These are phyloP conservation scores for Triticum timopheevii DNA, from an alignment of 176 grass and related monocot genomes.

Conservation along the genomic window DNA sequence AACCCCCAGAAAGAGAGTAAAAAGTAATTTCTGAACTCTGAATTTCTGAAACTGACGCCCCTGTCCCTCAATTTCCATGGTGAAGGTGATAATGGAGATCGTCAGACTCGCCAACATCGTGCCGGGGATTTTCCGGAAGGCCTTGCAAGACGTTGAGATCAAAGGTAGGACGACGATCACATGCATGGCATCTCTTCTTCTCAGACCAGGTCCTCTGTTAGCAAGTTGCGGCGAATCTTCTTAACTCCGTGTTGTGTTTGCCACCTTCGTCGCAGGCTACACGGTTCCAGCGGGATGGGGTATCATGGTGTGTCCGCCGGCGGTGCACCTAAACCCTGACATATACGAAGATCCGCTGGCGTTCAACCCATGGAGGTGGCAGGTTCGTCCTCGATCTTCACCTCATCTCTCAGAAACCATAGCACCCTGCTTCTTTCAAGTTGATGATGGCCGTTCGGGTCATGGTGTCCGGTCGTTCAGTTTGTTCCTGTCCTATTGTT, in stretches of 20 bases:
- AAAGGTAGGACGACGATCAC: slow-evolving; percentile 46
- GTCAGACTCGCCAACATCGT: slow-evolving; percentile 82
- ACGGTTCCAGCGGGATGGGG: slow-evolving; percentile 88
- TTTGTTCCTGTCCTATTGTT: background rate
- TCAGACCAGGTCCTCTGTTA: background rate
- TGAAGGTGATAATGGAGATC: slow-evolving; percentile 71
- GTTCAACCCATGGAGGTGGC: slow-evolving; percentile 85
- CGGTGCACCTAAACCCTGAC: slow-evolving; percentile 81
- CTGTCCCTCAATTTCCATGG: background rate
- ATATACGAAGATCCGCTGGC: slow-evolving; percentile 75
- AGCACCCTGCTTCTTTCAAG: background rate
- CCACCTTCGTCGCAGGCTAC: slow-evolving; percentile 47
- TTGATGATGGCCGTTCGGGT: background rate
- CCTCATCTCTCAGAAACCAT: background rate
- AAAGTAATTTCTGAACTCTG: slow-evolving; percentile 18
- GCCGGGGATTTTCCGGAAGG: slow-evolving; percentile 75
- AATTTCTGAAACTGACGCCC: slow-evolving; percentile 26
- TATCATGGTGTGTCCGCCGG: slow-evolving; percentile 81
- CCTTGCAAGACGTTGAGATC: slow-evolving; percentile 68
- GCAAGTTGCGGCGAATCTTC: slow-evolving; percentile 13
- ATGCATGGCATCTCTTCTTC: slow-evolving; percentile 15
- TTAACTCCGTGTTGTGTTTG: slow-evolving; percentile 21
- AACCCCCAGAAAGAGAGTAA: background rate
- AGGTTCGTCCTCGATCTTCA: slow-evolving; percentile 48
- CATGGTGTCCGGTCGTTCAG: background rate